Evolutionary conservation across 805 yeast species (phyloP).

Genomic region (Metschnikowia koreensis): DNA sequence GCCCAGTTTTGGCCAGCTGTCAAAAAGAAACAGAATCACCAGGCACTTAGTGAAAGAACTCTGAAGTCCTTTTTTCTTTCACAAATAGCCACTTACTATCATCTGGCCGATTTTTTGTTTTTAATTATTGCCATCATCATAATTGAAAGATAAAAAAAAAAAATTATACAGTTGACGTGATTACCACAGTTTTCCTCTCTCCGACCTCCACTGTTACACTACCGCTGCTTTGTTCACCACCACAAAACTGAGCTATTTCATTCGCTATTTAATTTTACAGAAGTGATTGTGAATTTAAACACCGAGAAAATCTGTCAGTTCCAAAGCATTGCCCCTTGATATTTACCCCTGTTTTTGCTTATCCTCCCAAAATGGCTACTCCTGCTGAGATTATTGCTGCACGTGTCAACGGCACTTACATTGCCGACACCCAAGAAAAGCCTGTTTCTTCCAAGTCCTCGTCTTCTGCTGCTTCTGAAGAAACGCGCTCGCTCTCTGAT

Average conservation of each 20-base stretch:
- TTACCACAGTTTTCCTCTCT: too few relatives aligned
- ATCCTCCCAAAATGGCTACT: conserved; percentile 33
- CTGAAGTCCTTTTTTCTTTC: neutral
- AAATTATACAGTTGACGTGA: neutral
- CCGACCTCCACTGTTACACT: neutral
- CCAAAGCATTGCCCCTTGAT: conserved; percentile 6
- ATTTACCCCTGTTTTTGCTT: neutral
- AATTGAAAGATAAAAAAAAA: neutral
- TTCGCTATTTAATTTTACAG: neutral
- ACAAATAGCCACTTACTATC: neutral
- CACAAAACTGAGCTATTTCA: neutral
- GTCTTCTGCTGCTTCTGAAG: conserved; percentile 8
- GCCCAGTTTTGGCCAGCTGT: conserved; percentile 9
- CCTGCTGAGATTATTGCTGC: conserved; percentile 52
- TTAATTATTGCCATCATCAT: neutral
- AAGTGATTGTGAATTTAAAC: neutral
- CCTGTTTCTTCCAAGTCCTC: neutral
- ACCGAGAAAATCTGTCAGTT: neutral
- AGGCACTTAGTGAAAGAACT: neutral
- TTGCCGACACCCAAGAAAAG: conserved; percentile 19
- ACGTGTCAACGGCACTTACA: conserved; percentile 33
- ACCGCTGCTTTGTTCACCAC: conserved; percentile 2
- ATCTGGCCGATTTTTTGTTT: neutral
- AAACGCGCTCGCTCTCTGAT: conserved; percentile 43
- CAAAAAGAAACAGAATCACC: neutral